These are phyloP conservation scores for Aphanomyces cochlioides DNA, from an alignment of 352 stramenopile species.

Conservation along the genomic window DNA sequence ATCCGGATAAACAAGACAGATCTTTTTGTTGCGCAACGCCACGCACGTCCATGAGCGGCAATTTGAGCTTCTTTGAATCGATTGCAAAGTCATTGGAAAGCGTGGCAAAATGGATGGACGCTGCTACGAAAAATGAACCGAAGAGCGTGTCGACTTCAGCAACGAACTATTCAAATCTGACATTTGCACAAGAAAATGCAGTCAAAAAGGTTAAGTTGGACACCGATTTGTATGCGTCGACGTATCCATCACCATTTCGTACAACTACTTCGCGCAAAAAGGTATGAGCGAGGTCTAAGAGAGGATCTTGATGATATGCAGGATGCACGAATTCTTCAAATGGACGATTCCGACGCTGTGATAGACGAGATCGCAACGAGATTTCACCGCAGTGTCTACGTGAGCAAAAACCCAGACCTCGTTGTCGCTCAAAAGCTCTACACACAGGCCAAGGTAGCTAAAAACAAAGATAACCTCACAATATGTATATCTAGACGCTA, in stretches of 20 bases:
- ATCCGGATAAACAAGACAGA: neutral
- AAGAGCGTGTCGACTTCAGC: neutral
- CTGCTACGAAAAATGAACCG: neutral
- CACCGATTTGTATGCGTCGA: conserved; percentile 11
- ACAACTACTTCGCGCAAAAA: neutral
- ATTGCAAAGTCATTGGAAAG: conserved; percentile 20
- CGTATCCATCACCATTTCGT: neutral
- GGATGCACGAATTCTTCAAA: neutral
- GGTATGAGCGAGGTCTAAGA: neutral
- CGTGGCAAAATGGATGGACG: neutral
- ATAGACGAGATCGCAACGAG: conserved; percentile 6
- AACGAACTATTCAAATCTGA: neutral
- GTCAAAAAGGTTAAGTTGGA: conserved; percentile 32
- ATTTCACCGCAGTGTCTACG: conserved; percentile 19
- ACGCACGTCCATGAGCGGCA: neutral
- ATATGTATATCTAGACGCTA: neutral
- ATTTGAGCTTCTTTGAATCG: conserved; percentile 29
- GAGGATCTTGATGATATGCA: neutral
- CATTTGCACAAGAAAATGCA: neutral
- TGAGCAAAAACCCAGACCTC: conserved; percentile 9
- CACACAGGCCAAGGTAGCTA: conserved; percentile 8
- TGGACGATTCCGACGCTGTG: neutral
- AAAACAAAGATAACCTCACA: neutral
- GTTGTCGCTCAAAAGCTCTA: neutral
- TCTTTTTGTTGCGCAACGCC: neutral